Percentiles rank a stretch among this genome's conserved stretches.
phyloP scores from a whole-genome alignment of 179 eudicot species.

The Nepenthes alata region DNA sequence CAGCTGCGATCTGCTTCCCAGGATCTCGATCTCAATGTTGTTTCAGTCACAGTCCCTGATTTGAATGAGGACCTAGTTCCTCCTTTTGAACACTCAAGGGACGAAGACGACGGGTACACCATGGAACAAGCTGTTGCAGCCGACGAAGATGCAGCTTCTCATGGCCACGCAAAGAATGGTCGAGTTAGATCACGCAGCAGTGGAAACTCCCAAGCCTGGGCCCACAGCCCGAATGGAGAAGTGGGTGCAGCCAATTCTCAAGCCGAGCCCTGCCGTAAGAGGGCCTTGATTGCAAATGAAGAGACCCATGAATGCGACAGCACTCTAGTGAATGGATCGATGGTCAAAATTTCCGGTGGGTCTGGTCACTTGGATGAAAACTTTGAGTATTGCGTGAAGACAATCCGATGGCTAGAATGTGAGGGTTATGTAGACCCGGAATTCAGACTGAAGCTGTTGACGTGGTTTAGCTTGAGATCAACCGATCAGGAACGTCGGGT shows the following conservation, averaged over 20 bases:
- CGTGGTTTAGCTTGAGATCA: slow-evolving; percentile 53
- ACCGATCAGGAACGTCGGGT: slow-evolving; percentile 48
- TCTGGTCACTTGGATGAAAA: slow-evolving; percentile 34
- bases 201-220: slow-evolving; percentile 49
- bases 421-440: slow-evolving; percentile 37
- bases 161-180: slow-evolving; percentile 29
- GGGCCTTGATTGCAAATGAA: slow-evolving; percentile 25
- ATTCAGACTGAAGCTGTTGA: slow-evolving; percentile 41
- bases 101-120: slow-evolving; percentile 46
- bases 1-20: slow-evolving; percentile 28
- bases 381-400: slow-evolving; percentile 43
- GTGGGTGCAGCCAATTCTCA: slow-evolving; percentile 28
- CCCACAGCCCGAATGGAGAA: no score
- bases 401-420: slow-evolving; percentile 44
- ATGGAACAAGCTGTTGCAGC: slow-evolving; percentile 26
- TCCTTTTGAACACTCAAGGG: slow-evolving; percentile 58
- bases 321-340: slow-evolving; percentile 41
- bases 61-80: slow-evolving; percentile 66
- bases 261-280: slow-evolving; percentile 29
- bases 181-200: slow-evolving; percentile 39
- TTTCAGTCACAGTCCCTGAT: slow-evolving; percentile 50
- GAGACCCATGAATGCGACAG: slow-evolving; percentile 37
- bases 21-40: slow-evolving; percentile 69
- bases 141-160: slow-evolving; percentile 52
- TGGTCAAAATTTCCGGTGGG: slow-evolving; percentile 19